phyloP scores from a whole-genome alignment of 352 stramenopile species.

The Globisporangium carolinianum region DNA sequence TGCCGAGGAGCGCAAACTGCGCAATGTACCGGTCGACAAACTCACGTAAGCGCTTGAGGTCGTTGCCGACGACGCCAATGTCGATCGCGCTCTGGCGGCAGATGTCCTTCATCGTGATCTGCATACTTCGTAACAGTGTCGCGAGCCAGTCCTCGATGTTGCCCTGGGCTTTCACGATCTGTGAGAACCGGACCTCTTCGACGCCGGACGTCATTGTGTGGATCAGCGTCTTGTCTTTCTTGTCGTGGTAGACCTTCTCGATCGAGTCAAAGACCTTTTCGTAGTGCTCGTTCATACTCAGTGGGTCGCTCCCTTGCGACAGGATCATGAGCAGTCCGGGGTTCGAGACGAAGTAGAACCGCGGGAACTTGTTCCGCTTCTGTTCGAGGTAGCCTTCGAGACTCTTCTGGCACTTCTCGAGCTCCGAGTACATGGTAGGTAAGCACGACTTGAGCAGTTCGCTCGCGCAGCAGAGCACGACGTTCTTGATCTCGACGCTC shows the following conservation, averaged over 20 bases:
- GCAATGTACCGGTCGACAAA: constrained; percentile 94
- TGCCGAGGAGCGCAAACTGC: constrained; percentile 93
- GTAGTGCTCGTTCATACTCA: constrained; percentile 99
- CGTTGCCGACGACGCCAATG: constrained; percentile 88
- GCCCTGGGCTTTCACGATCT: constrained; percentile 92
- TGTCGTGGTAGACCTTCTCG: constrained; percentile 96
- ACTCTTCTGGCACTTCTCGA: constrained; percentile 98
- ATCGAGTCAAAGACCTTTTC: constrained; percentile 99
- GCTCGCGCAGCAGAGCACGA: constrained; percentile 92
- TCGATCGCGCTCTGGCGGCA: constrained; percentile 91
- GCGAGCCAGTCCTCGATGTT: constrained; percentile 99
- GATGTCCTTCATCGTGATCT: constrained; percentile 97
- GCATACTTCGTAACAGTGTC: constrained; percentile 92
- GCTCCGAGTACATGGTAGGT: constrained; percentile 95
- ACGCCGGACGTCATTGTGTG: constrained; percentile 91
- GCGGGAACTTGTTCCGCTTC: constrained; percentile 98
- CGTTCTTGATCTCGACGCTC: constrained; percentile 86
- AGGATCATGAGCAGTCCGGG: constrained; percentile 96
- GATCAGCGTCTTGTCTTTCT: constrained; percentile 97
- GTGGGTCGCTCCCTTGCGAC: constrained; percentile 94
- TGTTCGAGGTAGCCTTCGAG: constrained; percentile 98
- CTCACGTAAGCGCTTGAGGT: constrained; percentile 88
- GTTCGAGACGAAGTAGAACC: constrained; percentile 99
- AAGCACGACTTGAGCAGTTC: constrained; percentile 96
- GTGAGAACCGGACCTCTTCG: constrained; percentile 93